A percentile compares a stretch with the other conserved stretches of the same genome.
phyloP scores from a whole-genome alignment of 768 basidiomycete genomes.

The Lepiota subincarnata region DNA sequence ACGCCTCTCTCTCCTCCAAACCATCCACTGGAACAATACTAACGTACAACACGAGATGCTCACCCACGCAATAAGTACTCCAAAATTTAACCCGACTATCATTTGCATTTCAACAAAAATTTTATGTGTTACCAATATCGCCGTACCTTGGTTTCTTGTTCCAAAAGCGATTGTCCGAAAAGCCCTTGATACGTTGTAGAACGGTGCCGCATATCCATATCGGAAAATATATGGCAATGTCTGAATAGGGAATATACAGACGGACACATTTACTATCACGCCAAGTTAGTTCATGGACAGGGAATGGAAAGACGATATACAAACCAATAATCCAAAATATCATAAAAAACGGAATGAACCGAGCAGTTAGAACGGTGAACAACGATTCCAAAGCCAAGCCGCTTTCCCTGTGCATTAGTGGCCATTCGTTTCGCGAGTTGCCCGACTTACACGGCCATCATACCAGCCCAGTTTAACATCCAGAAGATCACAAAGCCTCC shows the following conservation, averaged over 20 bases:
- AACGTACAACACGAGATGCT: slow-evolving; percentile 46
- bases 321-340: slow-evolving; percentile 65
- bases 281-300: not conserved
- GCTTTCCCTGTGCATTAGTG: slow-evolving; percentile 23
- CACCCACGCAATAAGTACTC: slow-evolving; percentile 51
- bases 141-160: slow-evolving; percentile 54
- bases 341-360: slow-evolving; percentile 62
- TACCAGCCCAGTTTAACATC: slow-evolving; percentile 65
- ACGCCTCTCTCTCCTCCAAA: slow-evolving; percentile 15
- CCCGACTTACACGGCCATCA: slow-evolving; percentile 51
- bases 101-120: not conserved
- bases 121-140: not conserved
- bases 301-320: slow-evolving; percentile 11
- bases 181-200: slow-evolving; percentile 64
- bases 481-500: slow-evolving; percentile 63
- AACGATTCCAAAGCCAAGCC: slow-evolving; percentile 63
- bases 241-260: slow-evolving; percentile 55
- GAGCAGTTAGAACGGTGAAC: slow-evolving; percentile 52
- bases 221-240: slow-evolving; percentile 53
- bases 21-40: slow-evolving; percentile 40
- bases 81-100: slow-evolving; percentile 56
- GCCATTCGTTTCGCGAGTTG: not conserved
- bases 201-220: slow-evolving; percentile 69
- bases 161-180: slow-evolving; percentile 61
- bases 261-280: slow-evolving; percentile 53